Conservation (phyloP, 1,284 basidiomycete genomes). For the Cutaneotrichosporon mucoides region DNA sequence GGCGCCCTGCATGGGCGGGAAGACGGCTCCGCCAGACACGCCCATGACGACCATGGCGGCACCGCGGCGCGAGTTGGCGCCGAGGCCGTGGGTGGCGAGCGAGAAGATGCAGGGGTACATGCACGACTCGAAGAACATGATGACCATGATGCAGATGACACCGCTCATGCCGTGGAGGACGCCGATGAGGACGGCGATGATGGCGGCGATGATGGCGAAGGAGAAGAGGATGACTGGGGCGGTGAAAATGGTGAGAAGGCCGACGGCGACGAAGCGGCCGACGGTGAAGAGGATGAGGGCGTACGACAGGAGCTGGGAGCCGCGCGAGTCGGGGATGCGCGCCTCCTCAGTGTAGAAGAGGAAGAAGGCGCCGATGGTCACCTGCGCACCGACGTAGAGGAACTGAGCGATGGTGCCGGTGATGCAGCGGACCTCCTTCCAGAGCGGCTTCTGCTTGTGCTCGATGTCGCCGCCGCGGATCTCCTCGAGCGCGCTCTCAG, state of each 20-base stretch:
- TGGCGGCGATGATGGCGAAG: slow-evolving; percentile 56
- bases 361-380: slow-evolving; percentile 66
- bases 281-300: slow-evolving; percentile 69
- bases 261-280: slow-evolving; percentile 61
- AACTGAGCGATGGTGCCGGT: slow-evolving; percentile 53
- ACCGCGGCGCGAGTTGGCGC: slow-evolving; percentile 64
- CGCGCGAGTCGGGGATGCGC: slow-evolving; percentile 56
- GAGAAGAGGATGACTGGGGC: slow-evolving; percentile 61
- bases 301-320: slow-evolving; percentile 64
- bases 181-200: slow-evolving; percentile 58
- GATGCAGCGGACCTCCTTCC: slow-evolving; percentile 64
- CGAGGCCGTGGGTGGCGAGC: slow-evolving; percentile 65
- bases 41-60: slow-evolving; percentile 64
- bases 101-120: slow-evolving; percentile 55
- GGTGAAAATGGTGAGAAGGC: slow-evolving; percentile 60
- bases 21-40: slow-evolving; percentile 71
- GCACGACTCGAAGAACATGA: slow-evolving; percentile 75
- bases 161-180: slow-evolving; percentile 57
- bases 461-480: neutral
- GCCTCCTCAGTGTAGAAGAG: slow-evolving; percentile 66
- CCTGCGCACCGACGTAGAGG: slow-evolving; percentile 65
- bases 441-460: slow-evolving; percentile 51
- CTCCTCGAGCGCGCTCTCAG: slow-evolving; percentile 52
- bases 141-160: slow-evolving; percentile 60
- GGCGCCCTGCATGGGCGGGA: slow-evolving; percentile 65